Evolutionary conservation across 2,329 filamentous ascomycete genomes (phyloP).

Genomic region (Fusarium nurragi): DNA sequence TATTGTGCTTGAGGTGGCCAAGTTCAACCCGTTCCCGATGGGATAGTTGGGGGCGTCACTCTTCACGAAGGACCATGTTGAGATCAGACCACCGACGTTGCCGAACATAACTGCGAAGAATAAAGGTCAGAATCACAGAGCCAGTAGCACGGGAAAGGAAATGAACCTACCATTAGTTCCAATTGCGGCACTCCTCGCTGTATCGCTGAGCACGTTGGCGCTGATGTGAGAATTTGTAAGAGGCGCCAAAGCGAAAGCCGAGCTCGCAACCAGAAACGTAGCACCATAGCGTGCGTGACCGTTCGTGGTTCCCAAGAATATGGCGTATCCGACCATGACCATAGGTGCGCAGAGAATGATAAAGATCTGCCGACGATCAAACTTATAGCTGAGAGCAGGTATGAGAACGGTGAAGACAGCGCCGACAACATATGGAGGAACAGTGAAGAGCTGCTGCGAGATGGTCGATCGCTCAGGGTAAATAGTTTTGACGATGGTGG

Average conservation of each 20-base stretch:
- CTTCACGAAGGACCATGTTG: conserved; percentile 71
- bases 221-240: conserved; percentile 56
- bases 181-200: conserved; percentile 72
- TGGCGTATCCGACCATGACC: conserved; percentile 74
- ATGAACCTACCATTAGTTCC: conserved; percentile 57
- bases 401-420: conserved; percentile 72
- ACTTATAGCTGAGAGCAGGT: conserved; percentile 68
- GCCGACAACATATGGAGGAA: conserved; percentile 75
- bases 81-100: conserved; percentile 72
- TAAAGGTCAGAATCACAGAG: neutral
- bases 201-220: conserved; percentile 77
- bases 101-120: conserved; percentile 68
- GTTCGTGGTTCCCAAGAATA: conserved; percentile 70
- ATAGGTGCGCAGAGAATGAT: conserved; percentile 68
- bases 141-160: rapidly evolving
- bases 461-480: conserved; percentile 66
- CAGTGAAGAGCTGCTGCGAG: conserved; percentile 74
- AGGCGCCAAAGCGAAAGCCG: conserved; percentile 17
- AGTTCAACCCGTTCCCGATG: conserved; percentile 76
- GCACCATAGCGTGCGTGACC: conserved; percentile 71
- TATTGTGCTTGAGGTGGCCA: conserved; percentile 64
- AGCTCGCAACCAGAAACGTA: conserved; percentile 71
- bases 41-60: conserved; percentile 71
- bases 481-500: conserved; percentile 75
- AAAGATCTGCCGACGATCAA: conserved; percentile 68